Evolutionary conservation across 441 rosid genomes (phyloP).

Genomic region (Populus hybrid): DNA sequence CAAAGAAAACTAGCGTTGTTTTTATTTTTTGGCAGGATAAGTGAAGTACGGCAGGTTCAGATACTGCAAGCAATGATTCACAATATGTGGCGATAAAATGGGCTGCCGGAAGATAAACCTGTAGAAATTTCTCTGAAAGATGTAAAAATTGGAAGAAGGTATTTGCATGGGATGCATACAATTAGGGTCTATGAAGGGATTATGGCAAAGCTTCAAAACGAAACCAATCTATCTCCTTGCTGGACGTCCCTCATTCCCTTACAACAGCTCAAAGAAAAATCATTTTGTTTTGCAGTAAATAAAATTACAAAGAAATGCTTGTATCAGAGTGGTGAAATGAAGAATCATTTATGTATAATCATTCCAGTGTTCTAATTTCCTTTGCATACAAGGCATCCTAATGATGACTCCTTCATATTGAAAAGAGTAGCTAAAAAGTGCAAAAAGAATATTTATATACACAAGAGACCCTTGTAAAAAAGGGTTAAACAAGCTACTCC

Average conservation of each 20-base stretch:
- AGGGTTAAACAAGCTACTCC: background rate
- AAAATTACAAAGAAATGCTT: background rate
- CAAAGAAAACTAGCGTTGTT: background rate
- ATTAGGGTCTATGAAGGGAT: background rate
- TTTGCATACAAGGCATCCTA: slow-evolving; percentile 2
- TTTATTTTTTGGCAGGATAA: background rate
- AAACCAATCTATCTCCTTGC: background rate
- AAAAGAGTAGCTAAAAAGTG: background rate
- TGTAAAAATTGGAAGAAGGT: background rate
- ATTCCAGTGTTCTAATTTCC: slow-evolving; percentile 9
- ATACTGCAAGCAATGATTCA: background rate
- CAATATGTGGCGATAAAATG: background rate
- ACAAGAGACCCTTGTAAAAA: background rate
- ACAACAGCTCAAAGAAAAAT: background rate
- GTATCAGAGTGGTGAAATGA: background rate
- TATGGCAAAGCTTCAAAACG: background rate
- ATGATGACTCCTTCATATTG: background rate
- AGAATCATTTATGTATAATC: slow-evolving; percentile 7
- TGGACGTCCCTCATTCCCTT: background rate
- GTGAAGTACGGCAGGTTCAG: background rate
- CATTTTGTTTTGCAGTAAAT: background rate
- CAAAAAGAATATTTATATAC: background rate
- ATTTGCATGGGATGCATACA: background rate
- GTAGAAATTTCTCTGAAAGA: background rate
- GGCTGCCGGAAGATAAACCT: background rate